Evolutionary conservation across 2,329 filamentous ascomycete species (phyloP), one percentile per base, ranked within the genome.

Genomic region (Phialophora expanda): DNA sequence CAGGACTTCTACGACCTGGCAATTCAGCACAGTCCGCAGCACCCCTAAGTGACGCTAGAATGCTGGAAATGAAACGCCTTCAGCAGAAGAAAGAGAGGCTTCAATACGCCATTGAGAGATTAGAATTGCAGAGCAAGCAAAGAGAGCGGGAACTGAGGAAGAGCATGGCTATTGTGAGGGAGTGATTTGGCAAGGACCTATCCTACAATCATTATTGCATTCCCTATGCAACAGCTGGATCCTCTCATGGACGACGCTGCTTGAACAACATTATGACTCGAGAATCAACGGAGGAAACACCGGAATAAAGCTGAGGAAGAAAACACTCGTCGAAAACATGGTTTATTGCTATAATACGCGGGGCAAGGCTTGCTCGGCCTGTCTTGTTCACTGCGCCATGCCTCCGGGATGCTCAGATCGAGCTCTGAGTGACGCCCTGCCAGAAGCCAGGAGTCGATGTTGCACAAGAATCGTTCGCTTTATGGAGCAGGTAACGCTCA

Each of bases 51-150:
- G 79, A 77, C 41, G 77, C 78, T 59, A 79, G 86, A 74, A 83
- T 86, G 64, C 82, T 84, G 65, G 86, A 86, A 73, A 81, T 92
- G 67, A 87, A 87, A 73, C 89, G 90, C 69, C 78, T 95, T 64
- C 83, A 87, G 65, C 91, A 93, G 81, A 90, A 92, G 78, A 94
- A 92, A 78, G 92, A 96, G 78, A 87, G 92, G 57, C 79, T 97
- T 72, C 89, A 91, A 76, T 97, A 96, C 80, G 90, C 91, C 30
- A 91, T 97, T 20, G 92, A 95, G 75, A 85, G 93, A 67, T 78
- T 97, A 70, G 91, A 95, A 81, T 76, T 97, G 73, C 92, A 97
- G 80, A 90, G 92, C n/a, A 84, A 88, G 72, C 93, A 97, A 78
- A 80, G 85, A 75, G 86, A 91, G 77, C 83, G 89, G 71, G 88